Percentiles rank a stretch among this genome's conserved stretches.
Conservation (phyloP, 495 filamentous ascomycete species). For the Daldinia decipiens region DNA sequence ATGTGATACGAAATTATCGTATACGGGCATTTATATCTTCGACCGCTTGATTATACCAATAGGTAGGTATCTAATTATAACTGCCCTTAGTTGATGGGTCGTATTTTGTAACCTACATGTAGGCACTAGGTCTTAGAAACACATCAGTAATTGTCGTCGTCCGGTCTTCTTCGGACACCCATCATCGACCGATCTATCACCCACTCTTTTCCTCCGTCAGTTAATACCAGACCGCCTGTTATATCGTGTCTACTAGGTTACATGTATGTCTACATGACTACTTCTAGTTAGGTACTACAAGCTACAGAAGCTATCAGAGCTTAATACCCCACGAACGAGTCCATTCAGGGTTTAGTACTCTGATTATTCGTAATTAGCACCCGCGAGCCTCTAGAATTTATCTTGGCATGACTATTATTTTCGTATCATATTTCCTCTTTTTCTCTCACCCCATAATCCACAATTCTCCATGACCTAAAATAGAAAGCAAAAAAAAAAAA, state of each 20-base stretch:
- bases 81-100: background rate
- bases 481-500: background rate
- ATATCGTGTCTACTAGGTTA: background rate
- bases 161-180: too few species aligned
- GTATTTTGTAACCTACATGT: too few species aligned
- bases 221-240: background rate
- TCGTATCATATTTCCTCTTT: background rate
- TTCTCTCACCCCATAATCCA: slow-evolving; percentile 20
- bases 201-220: background rate
- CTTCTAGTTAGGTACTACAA: slow-evolving; percentile 30
- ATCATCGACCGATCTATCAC: too few species aligned
- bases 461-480: slow-evolving; percentile 27
- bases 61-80: background rate
- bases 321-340: background rate
- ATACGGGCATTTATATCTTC: background rate
- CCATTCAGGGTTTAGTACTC: slow-evolving; percentile 1
- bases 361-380: slow-evolving; percentile 1
- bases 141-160: too few species aligned
- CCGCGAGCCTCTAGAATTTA: background rate
- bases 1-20: slow-evolving; percentile 15
- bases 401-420: slow-evolving; percentile 26
- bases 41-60: background rate
- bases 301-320: background rate
- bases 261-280: background rate
- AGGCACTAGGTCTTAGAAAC: too few species aligned